Base-by-base conservation (phyloP, 23 red algal species). In the Gracilaria domingensis region DNA sequence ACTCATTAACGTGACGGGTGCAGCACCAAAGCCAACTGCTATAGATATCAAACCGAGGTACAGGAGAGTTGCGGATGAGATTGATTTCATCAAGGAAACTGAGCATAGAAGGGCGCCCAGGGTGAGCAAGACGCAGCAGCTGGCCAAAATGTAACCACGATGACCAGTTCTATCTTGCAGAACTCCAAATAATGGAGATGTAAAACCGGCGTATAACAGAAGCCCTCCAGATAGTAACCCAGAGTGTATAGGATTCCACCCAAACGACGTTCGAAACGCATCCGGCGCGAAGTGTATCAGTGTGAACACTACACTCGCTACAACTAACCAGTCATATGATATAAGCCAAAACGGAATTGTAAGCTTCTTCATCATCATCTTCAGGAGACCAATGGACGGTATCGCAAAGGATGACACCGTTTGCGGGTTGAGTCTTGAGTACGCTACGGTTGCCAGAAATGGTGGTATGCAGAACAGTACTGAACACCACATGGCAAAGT, bases 1-100 rank as follows among this genome's bases (percentile, higher is more conserved):
- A 35, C 64, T 72, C 81, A 93, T 75, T 30, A 93, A 66, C 45
- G 90, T 93, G 8, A 93, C 90, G 4, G 90, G 90, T 1, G 81
- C 90, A 18, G 70, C 62, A 1, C 66, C 90, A 50, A 93, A 75
- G 33, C 81, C 90, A 13, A 60, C 26, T 35, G 74, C 87, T 13
- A 93, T 45, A 23, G 72, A 25, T 30, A 51, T 38, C 14, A 78
- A 34, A 28, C 85, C 69, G 0, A 57, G 3, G 45, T 50, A 35
- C 1, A 59, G 28, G 7, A 76, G 37, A 17, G 42, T 54, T 30
- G 58, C 78, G 21, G 45, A 45, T 23, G 21, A 45, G 48, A 58
- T 18, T 51, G 35, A 28, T 28, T 36, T 53, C 33, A 54, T 42
- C 50, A 75, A 24, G 2, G 65, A 56, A 35, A 55, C 35, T 14